These are phyloP conservation scores for Panaeolus cyanescens DNA, from an alignment of 768 basidiomycete genomes.

Conservation along the genomic window DNA sequence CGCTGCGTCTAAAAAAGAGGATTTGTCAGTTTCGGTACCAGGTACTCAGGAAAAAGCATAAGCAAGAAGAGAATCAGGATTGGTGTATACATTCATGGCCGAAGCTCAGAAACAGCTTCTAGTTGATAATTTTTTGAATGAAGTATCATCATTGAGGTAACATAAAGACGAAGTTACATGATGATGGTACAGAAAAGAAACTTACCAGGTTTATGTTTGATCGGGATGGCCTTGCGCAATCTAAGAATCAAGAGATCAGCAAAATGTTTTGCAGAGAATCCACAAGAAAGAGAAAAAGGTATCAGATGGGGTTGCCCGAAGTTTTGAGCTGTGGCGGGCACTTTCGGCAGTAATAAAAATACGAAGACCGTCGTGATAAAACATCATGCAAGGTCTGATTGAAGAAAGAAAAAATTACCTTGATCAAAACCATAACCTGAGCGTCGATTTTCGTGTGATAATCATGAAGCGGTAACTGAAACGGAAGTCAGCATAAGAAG, in stretches of 20 bases:
- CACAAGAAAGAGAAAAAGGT: constrained; percentile 10
- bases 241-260: constrained; percentile 7
- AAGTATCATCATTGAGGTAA: constrained; percentile 41
- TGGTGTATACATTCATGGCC: constrained; percentile 53
- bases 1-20: neutral
- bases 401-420: constrained; percentile 33
- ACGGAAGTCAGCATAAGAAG: constrained; percentile 4
- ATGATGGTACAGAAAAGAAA: neutral
- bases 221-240: constrained; percentile 12
- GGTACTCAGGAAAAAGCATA: neutral
- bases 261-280: neutral
- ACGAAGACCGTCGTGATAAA: constrained; percentile 95
- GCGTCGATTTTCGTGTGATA: neutral
- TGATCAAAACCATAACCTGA: neutral
- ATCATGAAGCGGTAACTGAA: constrained; percentile 4
- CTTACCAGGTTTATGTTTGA: constrained; percentile 9
- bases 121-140: constrained; percentile 66
- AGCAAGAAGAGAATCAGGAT: constrained; percentile 16
- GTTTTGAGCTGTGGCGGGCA: constrained; percentile 90
- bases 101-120: constrained; percentile 88
- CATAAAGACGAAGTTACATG: neutral
- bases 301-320: constrained; percentile 85
- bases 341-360: constrained; percentile 78
- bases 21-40: neutral
- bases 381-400: constrained; percentile 52